These are phyloP conservation scores for Mortierella sp. DNA, from an alignment of 371 early-diverging fungal genomes.

Conservation along the genomic window DNA sequence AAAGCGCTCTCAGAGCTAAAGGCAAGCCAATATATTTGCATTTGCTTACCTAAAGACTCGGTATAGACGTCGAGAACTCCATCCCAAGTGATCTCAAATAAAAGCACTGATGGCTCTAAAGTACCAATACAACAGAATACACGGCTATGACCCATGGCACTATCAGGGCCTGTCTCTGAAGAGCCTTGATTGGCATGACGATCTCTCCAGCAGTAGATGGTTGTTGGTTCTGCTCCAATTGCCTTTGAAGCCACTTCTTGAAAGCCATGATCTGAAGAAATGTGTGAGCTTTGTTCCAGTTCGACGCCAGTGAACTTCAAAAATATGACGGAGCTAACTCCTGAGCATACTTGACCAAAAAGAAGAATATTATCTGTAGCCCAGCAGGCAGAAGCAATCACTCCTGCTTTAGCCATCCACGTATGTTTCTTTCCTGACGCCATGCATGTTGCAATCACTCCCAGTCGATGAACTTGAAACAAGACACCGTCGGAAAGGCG, in stretches of 20 bases:
- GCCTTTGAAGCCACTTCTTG: conserved; percentile 1
- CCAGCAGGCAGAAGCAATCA: conserved; percentile 29
- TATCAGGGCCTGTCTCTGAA: not conserved
- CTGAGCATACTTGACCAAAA: conserved; percentile 24
- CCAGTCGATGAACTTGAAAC: conserved; percentile 40
- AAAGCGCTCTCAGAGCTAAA: too few species aligned
- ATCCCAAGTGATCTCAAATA: conserved; percentile 13
- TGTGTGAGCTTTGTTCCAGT: not conserved
- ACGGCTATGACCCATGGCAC: not conserved
- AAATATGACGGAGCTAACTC: conserved; percentile 18
- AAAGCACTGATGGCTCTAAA: conserved; percentile 31
- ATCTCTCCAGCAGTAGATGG: conserved; percentile 34
- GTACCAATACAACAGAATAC: conserved; percentile 35
- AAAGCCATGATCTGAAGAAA: not conserved
- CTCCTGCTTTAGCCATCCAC: conserved; percentile 9
- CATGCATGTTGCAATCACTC: conserved; percentile 18
- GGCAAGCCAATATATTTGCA: not conserved
- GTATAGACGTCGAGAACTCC: conserved; percentile 23
- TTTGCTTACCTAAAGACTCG: conserved; percentile 28
- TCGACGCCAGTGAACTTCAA: conserved; percentile 7
- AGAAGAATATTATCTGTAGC: conserved; percentile 16
- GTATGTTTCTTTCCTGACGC: conserved; percentile 15
- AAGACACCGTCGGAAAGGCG: conserved; percentile 18
- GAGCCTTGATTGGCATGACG: not conserved
- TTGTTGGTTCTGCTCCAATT: conserved; percentile 31